Conservation (phyloP, 2,329 filamentous ascomycete genomes). For the Metarhizium robertsii region DNA sequence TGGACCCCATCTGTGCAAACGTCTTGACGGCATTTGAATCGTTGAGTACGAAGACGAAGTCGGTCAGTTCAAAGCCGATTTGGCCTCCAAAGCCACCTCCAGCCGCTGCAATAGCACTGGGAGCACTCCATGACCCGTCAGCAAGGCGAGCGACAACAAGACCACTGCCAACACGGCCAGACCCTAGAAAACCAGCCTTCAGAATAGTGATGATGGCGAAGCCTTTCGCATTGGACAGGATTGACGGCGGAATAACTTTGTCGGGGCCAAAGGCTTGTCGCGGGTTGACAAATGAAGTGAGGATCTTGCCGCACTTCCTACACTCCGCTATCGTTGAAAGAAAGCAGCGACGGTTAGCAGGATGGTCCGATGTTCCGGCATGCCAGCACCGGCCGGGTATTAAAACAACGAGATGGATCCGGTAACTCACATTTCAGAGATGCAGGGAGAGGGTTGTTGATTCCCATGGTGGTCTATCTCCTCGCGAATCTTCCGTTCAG, state of each 20-base stretch:
- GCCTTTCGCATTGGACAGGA: conserved; percentile 87
- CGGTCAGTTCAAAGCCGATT: conserved; percentile 79
- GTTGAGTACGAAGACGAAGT: conserved; percentile 98
- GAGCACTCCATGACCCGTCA: conserved; percentile 73
- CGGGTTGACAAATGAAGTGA: conserved; percentile 90
- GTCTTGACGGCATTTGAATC: conserved; percentile 82
- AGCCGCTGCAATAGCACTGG: conserved; percentile 70
- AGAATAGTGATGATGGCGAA: conserved; percentile 80
- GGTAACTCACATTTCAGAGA: conserved; percentile 55
- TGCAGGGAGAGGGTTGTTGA: conserved; percentile 58
- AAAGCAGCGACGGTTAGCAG: background rate
- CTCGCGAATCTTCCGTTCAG: background rate
- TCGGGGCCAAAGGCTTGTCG: conserved; percentile 89
- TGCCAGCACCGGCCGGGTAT: background rate
- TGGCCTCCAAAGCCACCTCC: conserved; percentile 79
- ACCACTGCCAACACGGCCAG: conserved; percentile 71
- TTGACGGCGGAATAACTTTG: conserved; percentile 87
- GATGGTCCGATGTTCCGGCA: background rate
- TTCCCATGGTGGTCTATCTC: conserved; percentile 38
- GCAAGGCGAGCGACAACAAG: conserved; percentile 71
- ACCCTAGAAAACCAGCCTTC: conserved; percentile 80
- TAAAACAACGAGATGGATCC: background rate
- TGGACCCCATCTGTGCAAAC: conserved; percentile 82
- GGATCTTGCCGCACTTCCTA: conserved; percentile 92
- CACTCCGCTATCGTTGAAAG: conserved; percentile 65